Evolutionary conservation across 108 stramenopile species (phyloP), one percentile per base, ranked within the genome.

Genomic region (Epipyxis sp.): DNA sequence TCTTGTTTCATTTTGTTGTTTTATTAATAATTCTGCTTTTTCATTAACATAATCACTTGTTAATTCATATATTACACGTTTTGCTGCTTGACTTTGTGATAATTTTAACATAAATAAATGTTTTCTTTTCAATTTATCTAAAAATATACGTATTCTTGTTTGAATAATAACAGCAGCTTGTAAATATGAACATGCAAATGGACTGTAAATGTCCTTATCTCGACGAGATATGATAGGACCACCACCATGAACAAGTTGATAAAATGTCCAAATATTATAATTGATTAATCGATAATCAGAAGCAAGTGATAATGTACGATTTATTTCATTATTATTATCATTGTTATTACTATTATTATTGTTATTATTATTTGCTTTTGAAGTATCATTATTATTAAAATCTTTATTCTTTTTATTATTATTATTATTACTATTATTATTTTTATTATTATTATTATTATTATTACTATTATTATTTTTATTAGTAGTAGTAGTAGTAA

Each of bases 221-320:
- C 77, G 39, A 30, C 81, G 76, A 29, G 80, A 76, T 35, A 82
- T 81, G 80, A 80, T 59, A 42, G 81, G 81, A 34, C 81, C 81
- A 6, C 79, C 81, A 1, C 81, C 81, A 37, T 80, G 80, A 44
- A 82, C 80, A 80, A 82, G 42, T 0, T 20, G 0, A 80, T 68
- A 81, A 69, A 81, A 83, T 0, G 3, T 35, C 80, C 80, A 83
- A 35, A 83, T 78, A 69, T 83, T 81, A 78, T 25, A 81, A 80
- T 83, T 83, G 35, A 83, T 77, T 39, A 78, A 77, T 13, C 82
- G 80, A 69, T 83, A 83, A 78, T 83, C 59, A n/a, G 72, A 43
- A 39, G 69, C 25, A 25, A 57, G 20, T 16, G 16, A 16, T 57
- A 57, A 57, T 57, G 16, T 57, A 16, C 20, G 20, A 25, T 16